A percentile compares a stretch with the other conserved stretches of the same genome.
Conservation (phyloP, 2,329 filamentous ascomycete genomes). For the Huntiella abstrusa region DNA sequence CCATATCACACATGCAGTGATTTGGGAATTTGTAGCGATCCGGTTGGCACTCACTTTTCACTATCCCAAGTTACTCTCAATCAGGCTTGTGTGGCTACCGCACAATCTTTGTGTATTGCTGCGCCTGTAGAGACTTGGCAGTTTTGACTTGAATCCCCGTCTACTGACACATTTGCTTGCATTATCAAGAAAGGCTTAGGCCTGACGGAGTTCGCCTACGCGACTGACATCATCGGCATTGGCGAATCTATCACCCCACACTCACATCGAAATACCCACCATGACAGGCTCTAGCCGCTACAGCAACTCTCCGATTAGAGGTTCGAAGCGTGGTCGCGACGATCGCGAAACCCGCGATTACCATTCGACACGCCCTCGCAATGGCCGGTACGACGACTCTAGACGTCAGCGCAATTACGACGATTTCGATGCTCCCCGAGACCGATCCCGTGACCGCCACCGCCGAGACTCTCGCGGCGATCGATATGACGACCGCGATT, state of each 20-base stretch:
- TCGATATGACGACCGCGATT: slow-evolving; percentile 15
- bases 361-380: slow-evolving; percentile 31
- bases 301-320: not conserved
- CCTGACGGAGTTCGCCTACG: not conserved
- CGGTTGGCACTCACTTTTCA: slow-evolving; percentile 10
- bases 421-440: slow-evolving; percentile 30
- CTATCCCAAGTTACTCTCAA: slow-evolving; percentile 1
- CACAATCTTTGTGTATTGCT: too few species aligned
- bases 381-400: slow-evolving; percentile 26
- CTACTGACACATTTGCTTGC: slow-evolving; percentile 9
- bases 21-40: slow-evolving; percentile 3
- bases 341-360: slow-evolving; percentile 40
- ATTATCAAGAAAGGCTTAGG: slow-evolving; percentile 1
- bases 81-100: not conserved
- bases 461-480: slow-evolving; percentile 35
- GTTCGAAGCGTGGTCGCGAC: slow-evolving; percentile 45
- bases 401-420: slow-evolving; percentile 43
- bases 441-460: slow-evolving; percentile 18
- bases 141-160: slow-evolving; percentile 2
- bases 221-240: not conserved
- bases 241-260: not conserved
- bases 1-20: not conserved
- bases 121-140: slow-evolving; percentile 3
- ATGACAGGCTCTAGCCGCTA: slow-evolving; percentile 13
- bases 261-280: not conserved